Evolutionary conservation across 192 early-diverging fungal species (phyloP).

Genomic region (Gamsiella multidivaricata): DNA sequence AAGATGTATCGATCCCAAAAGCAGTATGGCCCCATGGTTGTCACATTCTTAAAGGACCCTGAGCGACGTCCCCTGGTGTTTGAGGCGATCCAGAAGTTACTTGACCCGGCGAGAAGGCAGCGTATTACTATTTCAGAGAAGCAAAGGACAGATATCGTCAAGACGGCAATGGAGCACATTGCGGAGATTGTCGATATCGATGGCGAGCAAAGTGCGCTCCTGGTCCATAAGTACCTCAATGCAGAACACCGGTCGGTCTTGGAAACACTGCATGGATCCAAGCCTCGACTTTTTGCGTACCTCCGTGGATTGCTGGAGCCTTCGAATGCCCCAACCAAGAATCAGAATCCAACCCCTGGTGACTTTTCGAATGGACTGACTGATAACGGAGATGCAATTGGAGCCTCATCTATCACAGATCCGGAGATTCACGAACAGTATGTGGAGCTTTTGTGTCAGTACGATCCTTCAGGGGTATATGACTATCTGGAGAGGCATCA

Average conservation of each 20-base stretch:
- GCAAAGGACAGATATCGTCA: constrained; percentile 61
- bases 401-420: constrained; percentile 24
- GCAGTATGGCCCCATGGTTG: constrained; percentile 65
- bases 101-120: constrained; percentile 37
- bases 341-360: background rate
- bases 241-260: constrained; percentile 65
- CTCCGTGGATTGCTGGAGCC: constrained; percentile 67
- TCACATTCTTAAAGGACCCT: constrained; percentile 66
- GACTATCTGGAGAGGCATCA: constrained; percentile 66
- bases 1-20: constrained; percentile 65
- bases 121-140: constrained; percentile 51
- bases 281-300: constrained; percentile 63
- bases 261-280: constrained; percentile 53
- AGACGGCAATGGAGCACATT: constrained; percentile 60
- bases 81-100: constrained; percentile 61
- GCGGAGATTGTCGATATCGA: constrained; percentile 70
- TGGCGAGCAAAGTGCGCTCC: constrained; percentile 63
- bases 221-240: constrained; percentile 63
- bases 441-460: constrained; percentile 66
- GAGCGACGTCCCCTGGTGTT: constrained; percentile 59
- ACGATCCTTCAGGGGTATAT: constrained; percentile 70
- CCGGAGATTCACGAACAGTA: constrained; percentile 67
- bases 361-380: background rate
- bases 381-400: constrained; percentile 1
- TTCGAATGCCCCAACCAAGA: background rate